Base-by-base conservation (phyloP, 371 early-diverging fungal genomes). In the Rhizopus stolonifer region DNA sequence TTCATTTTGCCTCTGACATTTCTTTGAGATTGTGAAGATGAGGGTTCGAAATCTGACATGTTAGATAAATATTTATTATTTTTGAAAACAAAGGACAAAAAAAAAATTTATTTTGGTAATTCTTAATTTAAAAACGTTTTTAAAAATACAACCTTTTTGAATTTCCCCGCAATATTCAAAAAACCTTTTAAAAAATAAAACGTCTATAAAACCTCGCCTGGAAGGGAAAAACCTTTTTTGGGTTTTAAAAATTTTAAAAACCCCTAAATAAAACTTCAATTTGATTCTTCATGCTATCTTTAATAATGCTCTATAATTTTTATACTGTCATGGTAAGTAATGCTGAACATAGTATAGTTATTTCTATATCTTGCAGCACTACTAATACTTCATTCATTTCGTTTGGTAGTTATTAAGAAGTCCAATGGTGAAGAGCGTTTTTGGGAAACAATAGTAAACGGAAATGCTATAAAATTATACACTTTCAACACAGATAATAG, bases 401-500 rank as follows among this genome's bases (percentile, higher is more conserved):
- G 34, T 34, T 34, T 34, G 34, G 34, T 14, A 34, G 34, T 34
- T 34, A 34, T 34, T 14, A 34, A 14, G 14, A 34, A 34, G 14
- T 34, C 14, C 34, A 34, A 34, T 34, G 34, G n/a, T 14, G 34
- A 34, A 8, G 34, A 34, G 34, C 32, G 46, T 17, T 46, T 29
- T 31, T 46, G 32, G 46, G 46, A 46, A 46, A 18, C 46, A 46
- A 46, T 46, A 31, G 46, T 46, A 29, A 46, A 29, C 46, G 34
- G 34, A 14, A 34, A 8, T 34, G 34, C 34, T 34, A 34, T 34
- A 34, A 52, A 52, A 42, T 18, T 52, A 52, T 40, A 51, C 10
- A 51, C 42, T 51, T 51, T 51, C 51, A 51, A 40, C 44, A 52
- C 1, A 43, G 52, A 52, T 52, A 43, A 43, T 32, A 43, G 44